Evolutionary conservation across 257 asterid genomes (phyloP).

Genomic region (Solanum chaucha): DNA sequence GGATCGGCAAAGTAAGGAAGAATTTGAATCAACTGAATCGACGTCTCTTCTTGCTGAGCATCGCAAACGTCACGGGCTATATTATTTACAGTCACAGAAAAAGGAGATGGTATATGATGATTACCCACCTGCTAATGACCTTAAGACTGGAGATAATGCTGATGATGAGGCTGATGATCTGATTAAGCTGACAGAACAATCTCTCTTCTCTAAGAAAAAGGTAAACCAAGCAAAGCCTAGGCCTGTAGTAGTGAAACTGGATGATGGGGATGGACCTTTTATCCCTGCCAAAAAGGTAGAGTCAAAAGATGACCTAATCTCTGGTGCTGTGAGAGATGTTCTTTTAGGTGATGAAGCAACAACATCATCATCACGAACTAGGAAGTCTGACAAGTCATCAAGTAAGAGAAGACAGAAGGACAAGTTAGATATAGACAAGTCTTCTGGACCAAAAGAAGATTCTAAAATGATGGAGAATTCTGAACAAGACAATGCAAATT

Average conservation of each 20-base stretch:
- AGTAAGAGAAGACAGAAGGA: slow-evolving; percentile 42
- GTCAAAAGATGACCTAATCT: slow-evolving; percentile 44
- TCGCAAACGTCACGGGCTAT: slow-evolving; percentile 78
- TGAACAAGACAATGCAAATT: slow-evolving; percentile 20
- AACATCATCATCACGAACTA: slow-evolving; percentile 44
- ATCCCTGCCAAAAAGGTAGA: slow-evolving; percentile 21
- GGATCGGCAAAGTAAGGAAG: slow-evolving; percentile 41
- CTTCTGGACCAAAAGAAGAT: slow-evolving; percentile 19
- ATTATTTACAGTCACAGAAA: slow-evolving; percentile 63
- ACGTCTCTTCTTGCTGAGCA: slow-evolving; percentile 76
- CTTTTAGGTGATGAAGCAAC: slow-evolving; percentile 68
- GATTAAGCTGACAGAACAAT: slow-evolving; percentile 65
- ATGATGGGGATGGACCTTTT: slow-evolving; percentile 45
- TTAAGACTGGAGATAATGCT: slow-evolving; percentile 23
- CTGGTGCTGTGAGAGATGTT: slow-evolving; percentile 81
- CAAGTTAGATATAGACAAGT: slow-evolving; percentile 1
- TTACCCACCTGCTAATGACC: slow-evolving; percentile 73
- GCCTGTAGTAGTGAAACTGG: slow-evolving; percentile 86
- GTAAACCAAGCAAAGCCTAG: slow-evolving; percentile 52
- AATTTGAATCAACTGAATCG: slow-evolving; percentile 43
- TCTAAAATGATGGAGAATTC: slow-evolving; percentile 11
- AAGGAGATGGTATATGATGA: slow-evolving; percentile 33
- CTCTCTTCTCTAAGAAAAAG: slow-evolving; percentile 48
- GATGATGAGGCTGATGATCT: slow-evolving; percentile 47
- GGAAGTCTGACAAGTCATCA: slow-evolving; percentile 21